These are phyloP conservation scores for Sporothrix sp. DNA, from an alignment of 2,329 filamentous ascomycete genomes.

Conservation along the genomic window DNA sequence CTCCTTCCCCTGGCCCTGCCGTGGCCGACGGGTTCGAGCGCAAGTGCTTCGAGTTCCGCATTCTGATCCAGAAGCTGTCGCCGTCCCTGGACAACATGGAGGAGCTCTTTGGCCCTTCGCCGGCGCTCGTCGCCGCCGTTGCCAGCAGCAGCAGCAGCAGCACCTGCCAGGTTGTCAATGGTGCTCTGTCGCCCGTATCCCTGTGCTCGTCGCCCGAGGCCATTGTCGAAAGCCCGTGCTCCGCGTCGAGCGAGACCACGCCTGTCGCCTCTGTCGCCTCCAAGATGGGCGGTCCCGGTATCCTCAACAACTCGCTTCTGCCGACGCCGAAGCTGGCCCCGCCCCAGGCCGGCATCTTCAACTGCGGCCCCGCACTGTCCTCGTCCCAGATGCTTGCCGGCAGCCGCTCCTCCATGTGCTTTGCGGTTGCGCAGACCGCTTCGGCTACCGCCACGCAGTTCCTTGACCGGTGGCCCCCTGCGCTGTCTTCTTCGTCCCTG, in stretches of 20 bases:
- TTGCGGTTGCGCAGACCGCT: slow-evolving; percentile 48
- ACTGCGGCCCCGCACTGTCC: slow-evolving; percentile 46
- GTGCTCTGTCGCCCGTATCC: slow-evolving; percentile 13
- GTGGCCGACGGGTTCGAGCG: slow-evolving; percentile 30
- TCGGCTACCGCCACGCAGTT: slow-evolving; percentile 37
- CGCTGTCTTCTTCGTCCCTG: slow-evolving; percentile 29
- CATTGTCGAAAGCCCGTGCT: not conserved
- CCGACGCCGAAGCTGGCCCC: slow-evolving; percentile 50
- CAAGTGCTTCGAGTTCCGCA: slow-evolving; percentile 47
- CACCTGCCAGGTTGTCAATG: slow-evolving; percentile 10
- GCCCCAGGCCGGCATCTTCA: slow-evolving; percentile 44
- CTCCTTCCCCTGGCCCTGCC: slow-evolving; percentile 34
- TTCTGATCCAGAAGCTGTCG: slow-evolving; percentile 46
- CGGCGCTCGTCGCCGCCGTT: slow-evolving; percentile 20
- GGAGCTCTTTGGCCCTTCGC: slow-evolving; percentile 32
- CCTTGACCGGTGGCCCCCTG: slow-evolving; percentile 42
- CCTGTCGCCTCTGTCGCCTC: slow-evolving; percentile 19
- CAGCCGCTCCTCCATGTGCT: slow-evolving; percentile 47
- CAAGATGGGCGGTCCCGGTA: slow-evolving; percentile 19
- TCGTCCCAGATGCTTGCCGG: slow-evolving; percentile 37
- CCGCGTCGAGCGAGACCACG: slow-evolving; percentile 24
- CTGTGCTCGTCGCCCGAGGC: slow-evolving; percentile 15
- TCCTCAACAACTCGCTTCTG: slow-evolving; percentile 37
- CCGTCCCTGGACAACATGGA: slow-evolving; percentile 50
- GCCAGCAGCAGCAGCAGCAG: too few relatives aligned